Base-by-base conservation (phyloP, 768 basidiomycete species). In the Mycena kentingensis region DNA sequence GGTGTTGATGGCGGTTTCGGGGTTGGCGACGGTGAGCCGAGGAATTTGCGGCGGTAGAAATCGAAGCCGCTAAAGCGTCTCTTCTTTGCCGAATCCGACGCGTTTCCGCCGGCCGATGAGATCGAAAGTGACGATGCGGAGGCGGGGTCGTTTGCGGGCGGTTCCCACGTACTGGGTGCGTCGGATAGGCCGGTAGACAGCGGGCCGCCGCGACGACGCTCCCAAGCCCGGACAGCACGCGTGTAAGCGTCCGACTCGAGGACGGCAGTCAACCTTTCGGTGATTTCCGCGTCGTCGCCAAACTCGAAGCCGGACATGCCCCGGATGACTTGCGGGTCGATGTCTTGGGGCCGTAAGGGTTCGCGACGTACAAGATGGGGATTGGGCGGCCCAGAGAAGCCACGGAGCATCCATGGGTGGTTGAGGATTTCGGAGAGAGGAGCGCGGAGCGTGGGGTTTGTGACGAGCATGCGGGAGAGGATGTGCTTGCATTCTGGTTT, bases 241-340 rank as follows among this genome's bases (percentile, higher is more conserved):
- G 77, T 69, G 69, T 98, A 99, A 1, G 73, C 65, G 25, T 97
- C 93, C 0, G 87, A 85, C 57, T 84, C 82, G 21, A 98, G 81
- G 19, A 97, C 79, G 1, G 81, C 77, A 10, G 80, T 64, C 3
- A 98, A 79, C 64, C 77, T 85, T 35, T 76, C 76, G 68, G 92
- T 87, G 49, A 98, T 91, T 12, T 96, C 90, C 4, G 89, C 88
- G 22, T 46, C 58, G 44, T 89, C 87, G 15, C 97, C 97, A 60
- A 99, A 98, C 64, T 98, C 96, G 72, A 99, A 98, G 4, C 96
- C 96, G 36, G 86, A 85, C 97, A 98, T 98, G 44, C 87, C 87
- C 28, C 80, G 80, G 64, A 99, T 81, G 53, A 98, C 91, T 31
- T 85, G 81, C 26, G 79, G 81, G 67, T 98, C 94, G 45, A 99